Percentiles rank a stretch among this genome's conserved stretches.
These are phyloP conservation scores for Aphanomyces euteiches DNA, from an alignment of 352 stramenopile genomes.

Conservation along the genomic window DNA sequence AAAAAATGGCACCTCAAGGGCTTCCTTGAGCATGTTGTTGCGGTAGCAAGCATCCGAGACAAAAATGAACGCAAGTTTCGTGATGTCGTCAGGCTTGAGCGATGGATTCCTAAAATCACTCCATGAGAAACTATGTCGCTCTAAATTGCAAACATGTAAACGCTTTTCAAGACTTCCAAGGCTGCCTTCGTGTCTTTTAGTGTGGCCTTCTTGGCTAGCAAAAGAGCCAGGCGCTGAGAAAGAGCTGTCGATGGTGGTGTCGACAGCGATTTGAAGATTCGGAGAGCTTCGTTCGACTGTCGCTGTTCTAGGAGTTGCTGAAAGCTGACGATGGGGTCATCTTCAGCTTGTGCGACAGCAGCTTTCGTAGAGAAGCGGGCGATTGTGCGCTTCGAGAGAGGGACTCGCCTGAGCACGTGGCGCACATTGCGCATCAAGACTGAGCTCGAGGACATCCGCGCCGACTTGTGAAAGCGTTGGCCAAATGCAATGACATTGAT, in stretches of 20 bases:
- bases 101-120: constrained; percentile 31
- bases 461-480: constrained; percentile 7
- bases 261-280: constrained; percentile 41
- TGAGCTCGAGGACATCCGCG: background rate
- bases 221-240: constrained; percentile 48
- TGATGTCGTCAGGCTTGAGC: constrained; percentile 57
- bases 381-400: background rate
- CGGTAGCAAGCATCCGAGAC: constrained; percentile 62
- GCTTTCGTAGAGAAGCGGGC: constrained; percentile 16
- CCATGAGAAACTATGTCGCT: background rate
- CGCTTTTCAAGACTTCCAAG: constrained; percentile 38
- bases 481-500: background rate
- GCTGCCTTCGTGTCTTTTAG: constrained; percentile 38
- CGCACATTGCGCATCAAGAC: background rate
- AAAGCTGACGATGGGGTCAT: constrained; percentile 23
- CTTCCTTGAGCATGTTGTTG: constrained; percentile 48
- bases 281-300: constrained; percentile 37
- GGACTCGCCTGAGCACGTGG: background rate
- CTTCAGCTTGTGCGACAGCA: background rate
- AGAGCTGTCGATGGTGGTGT: constrained; percentile 35
- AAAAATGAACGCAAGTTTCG: constrained; percentile 64
- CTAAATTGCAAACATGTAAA: constrained; percentile 31
- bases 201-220: constrained; percentile 48
- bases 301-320: constrained; percentile 27
- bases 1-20: constrained; percentile 45